Evolutionary conservation across 208 protist genomes (phyloP), one percentile per base, ranked within the genome.

Genomic region (Leishmania amazonensis): DNA sequence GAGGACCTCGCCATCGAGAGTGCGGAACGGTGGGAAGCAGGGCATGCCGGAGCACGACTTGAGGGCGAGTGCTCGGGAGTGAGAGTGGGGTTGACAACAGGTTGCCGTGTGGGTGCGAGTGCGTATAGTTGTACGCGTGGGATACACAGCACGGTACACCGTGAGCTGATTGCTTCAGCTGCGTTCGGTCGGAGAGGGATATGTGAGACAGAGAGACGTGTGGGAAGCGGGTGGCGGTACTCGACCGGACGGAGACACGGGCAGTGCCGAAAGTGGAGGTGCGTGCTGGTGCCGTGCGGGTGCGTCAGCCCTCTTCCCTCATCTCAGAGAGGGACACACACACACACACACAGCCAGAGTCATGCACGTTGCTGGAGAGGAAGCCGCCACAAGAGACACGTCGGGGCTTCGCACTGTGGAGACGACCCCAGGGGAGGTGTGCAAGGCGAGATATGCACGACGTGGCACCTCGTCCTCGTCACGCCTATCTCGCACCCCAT

Each of bases 1-100:
- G 13, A 84, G 67, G 31, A 54, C 45, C 53, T 89, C 83, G n/a
- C 84, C 86, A 45, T 79, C 83, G 51, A 87, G n/a, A 35, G 70
- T 81, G 38, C n/a, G 24, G 67, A 85, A 85, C 13, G n/a, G 21
- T 9, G 81, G 85, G 65, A 87, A 84, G 42, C 38, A 73, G 40
- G 45, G 45, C 54, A 77, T 77, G 15, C 21, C 31, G n/a, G n/a
- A 21, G 67, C 67, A 35, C 28, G 40, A 53, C 68, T 53, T 76
- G 73, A 64, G n/a, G 73, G 73, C 47, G 51, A 31, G 73, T 47
- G 51, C 2, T 40, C 47, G 24, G 73, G 35, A 62, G 49, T n/a
- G 45, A 40, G n/a, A 15, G 47, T 57, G 71, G 47, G 4, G 19
- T 75, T 2, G 40, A 47, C 17, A 28, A 21, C 13, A 42, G 38